These are phyloP conservation scores for Lachancea thermotolerans DNA, from an alignment of 805 yeast genomes.

Conservation along the genomic window DNA sequence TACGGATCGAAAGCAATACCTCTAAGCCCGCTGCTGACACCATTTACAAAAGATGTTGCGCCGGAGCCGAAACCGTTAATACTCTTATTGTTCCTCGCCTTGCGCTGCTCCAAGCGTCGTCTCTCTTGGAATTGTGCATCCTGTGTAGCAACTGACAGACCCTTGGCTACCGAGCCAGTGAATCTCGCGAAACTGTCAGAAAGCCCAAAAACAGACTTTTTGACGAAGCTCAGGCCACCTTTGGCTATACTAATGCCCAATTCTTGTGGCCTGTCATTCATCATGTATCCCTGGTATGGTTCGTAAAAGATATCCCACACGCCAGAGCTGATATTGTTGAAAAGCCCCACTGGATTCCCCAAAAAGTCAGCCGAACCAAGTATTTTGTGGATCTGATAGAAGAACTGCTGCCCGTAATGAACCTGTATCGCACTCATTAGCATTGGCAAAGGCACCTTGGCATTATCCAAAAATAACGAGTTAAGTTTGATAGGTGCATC, in stretches of 20 bases:
- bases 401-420: constrained; percentile 87
- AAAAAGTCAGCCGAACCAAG: constrained; percentile 93
- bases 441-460: constrained; percentile 76
- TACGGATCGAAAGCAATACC: constrained; percentile 90
- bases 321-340: constrained; percentile 89
- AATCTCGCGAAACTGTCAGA: constrained; percentile 90
- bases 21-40: constrained; percentile 77
- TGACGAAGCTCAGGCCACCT: constrained; percentile 90
- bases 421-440: constrained; percentile 63
- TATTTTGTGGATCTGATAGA: constrained; percentile 86
- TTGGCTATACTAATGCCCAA: constrained; percentile 92
- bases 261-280: constrained; percentile 94
- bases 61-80: constrained; percentile 78
- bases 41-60: constrained; percentile 82
- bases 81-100: constrained; percentile 80
- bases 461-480: constrained; percentile 80
- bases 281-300: constrained; percentile 91
- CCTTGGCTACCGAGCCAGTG: constrained; percentile 92
- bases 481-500: constrained; percentile 92
- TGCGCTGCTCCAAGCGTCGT: constrained; percentile 63
- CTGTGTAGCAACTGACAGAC: constrained; percentile 83
- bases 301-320: constrained; percentile 94
- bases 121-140: constrained; percentile 79
- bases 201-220: constrained; percentile 90
- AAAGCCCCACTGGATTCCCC: constrained; percentile 96